Base-by-base conservation (phyloP, 139 green algal species). In the Bryopsis sp. region DNA sequence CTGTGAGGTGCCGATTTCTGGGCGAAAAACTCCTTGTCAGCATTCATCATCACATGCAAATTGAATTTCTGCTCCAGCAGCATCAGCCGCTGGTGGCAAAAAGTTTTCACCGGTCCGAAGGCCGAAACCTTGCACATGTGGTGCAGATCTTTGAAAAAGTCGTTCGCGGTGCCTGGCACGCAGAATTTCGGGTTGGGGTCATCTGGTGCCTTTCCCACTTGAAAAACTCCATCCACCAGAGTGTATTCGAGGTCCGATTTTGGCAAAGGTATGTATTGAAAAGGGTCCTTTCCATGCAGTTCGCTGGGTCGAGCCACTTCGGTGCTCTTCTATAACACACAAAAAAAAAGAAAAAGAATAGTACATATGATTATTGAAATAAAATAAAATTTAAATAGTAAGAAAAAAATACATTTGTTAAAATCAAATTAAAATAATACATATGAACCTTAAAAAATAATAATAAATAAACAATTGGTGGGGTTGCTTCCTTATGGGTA, bases 41-140 rank as follows among this genome's bases (percentile, higher is more conserved):
- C 86, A 76, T 99, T 99, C 24, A 99, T 89, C 92, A 97, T 97
- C 35, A 95, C 83, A 80, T 97, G 91, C 69, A 97, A 83, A 75
- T 93, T 91, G 82, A 96, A 97, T 78, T 94, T 94, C 79, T 97
- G 91, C 85, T 99, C 94, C 76, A 98, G 85, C 77, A 99, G 91
- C 80, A 88, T 85, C 74, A 98, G 86, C 39, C 93, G 85, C 71
- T 96, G 88, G 79, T 97, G 88, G 70, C 87, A 94, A 74, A 95
- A 95, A 28, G 83, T 90, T 75, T 94, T 94, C 32, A 97, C 85
- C 22, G 90, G 84, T 19, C 94, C 93, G 64, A 85, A 31, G 24
- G 72, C 26, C 22, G 47, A 68, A n/a, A 72, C 37, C 35, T 66
- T 74, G 29, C 32, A 26, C 39, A 76, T 46, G 24, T 71, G 76